Evolutionary conservation across 768 basidiomycete genomes (phyloP).

Genomic region (Serendipita sp.): DNA sequence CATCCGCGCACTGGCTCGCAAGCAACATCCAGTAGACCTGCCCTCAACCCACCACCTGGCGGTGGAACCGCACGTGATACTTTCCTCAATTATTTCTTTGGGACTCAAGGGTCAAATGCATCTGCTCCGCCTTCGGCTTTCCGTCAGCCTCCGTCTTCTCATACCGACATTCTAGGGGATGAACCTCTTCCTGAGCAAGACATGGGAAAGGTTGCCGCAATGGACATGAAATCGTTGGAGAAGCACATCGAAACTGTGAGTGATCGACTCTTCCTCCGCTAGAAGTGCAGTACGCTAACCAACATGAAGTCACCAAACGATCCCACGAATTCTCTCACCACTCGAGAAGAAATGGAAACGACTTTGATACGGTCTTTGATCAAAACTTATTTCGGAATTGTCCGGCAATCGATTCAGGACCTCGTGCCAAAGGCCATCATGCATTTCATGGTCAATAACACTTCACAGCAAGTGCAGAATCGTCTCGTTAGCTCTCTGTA

Average conservation of each 20-base stretch:
- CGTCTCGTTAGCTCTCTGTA: constrained; percentile 87
- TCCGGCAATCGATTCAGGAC: constrained; percentile 93
- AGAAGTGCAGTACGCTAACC: background rate
- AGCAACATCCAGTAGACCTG: background rate
- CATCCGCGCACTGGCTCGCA: background rate
- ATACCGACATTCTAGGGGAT: constrained; percentile 14
- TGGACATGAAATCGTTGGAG: constrained; percentile 96
- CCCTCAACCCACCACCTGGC: background rate
- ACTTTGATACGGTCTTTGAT: constrained; percentile 88
- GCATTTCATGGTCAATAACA: constrained; percentile 94
- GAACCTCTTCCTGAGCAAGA: constrained; percentile 46
- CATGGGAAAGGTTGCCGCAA: constrained; percentile 65
- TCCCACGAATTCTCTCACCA: constrained; percentile 47
- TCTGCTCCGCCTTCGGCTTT: constrained; percentile 23
- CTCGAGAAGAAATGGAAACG: constrained; percentile 94
- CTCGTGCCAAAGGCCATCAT: constrained; percentile 96
- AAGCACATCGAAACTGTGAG: constrained; percentile 95
- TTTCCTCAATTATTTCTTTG: constrained; percentile 97
- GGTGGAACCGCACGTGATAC: constrained; percentile 58
- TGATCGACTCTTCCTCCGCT: constrained; percentile 15
- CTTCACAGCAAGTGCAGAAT: constrained; percentile 94
- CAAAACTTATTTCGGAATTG: constrained; percentile 88
- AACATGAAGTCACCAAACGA: constrained; percentile 32
- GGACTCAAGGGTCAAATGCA: constrained; percentile 60
- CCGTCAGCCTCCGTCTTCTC: constrained; percentile 12